Evolutionary conservation across 2,329 filamentous ascomycete genomes (phyloP), one percentile per base, ranked within the genome.

Genomic region (Emmonsia crescens): DNA sequence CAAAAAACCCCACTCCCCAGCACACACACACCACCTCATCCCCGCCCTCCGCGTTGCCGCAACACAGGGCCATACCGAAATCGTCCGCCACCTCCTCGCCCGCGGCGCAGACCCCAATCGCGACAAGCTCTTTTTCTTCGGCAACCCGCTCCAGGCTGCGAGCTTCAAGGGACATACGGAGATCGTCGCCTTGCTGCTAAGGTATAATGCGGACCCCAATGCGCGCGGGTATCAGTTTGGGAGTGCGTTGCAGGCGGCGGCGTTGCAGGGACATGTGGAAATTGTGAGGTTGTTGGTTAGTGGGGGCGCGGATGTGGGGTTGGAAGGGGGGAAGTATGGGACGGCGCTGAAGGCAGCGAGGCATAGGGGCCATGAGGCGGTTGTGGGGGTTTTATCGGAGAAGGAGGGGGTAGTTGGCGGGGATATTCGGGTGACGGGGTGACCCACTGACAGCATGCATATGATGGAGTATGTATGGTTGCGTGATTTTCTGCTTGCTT

Each of bases 261-360:
- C 52, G 9, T 33, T 40, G 5, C 29, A 12, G 10, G 63, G 59
- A 12, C 54, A 61, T 40, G 16, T 56, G 12, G 60, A 40, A 6
- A 55, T 66, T 31, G 55, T 64, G 9, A 16, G 61, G 21, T 9
- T 62, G 36, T 60, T 68, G 21, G 33, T 68, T 38, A 27, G 56
- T 2, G 42, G 27, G 14, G 65, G 62, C 29, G 66, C 66, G 9
- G 57, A 66, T 61, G 52, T 64, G 24, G 61, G 61, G 51, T 40
- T 16, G 63, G 16, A 29, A 14, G 56, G 57, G 12, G 57, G 57
- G n/a, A 59, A 59, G 57, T 49, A 48, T 38, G 57, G 57, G 29
- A 48, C 24, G 5, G 42, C 24, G 29, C 31, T 59, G 40, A 21
- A 33, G 27, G 42, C 57, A 4, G 57, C 57, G 44, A n/a, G n/a